Evolutionary conservation across 176 grass and related monocot species (phyloP).

Genomic region (Cenchrus fungigraminus): DNA sequence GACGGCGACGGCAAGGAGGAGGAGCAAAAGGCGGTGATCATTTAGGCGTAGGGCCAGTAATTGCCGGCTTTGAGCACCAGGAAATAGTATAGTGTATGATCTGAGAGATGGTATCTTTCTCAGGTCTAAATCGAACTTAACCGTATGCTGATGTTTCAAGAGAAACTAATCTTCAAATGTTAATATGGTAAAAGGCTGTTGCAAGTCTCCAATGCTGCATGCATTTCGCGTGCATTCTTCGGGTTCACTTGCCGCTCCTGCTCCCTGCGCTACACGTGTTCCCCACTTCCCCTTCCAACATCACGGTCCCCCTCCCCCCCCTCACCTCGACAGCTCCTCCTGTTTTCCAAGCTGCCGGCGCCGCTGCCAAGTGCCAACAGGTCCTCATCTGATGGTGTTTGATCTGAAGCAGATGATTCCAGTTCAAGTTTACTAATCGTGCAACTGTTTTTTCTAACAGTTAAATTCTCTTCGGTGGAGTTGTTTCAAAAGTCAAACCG

Average conservation of each 20-base stretch:
- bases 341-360: too few species aligned
- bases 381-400: not conserved
- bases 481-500: not conserved
- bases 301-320: not conserved
- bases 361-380: too few species aligned
- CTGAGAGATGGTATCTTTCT: not conserved
- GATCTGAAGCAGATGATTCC: not conserved
- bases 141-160: not conserved
- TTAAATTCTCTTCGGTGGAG: not conserved
- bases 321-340: too few species aligned
- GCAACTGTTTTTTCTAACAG: not conserved
- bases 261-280: not conserved
- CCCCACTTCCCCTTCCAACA: not conserved
- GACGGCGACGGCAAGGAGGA: not conserved
- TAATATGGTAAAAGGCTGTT: not conserved
- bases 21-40: not conserved
- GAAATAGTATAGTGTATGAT: not conserved
- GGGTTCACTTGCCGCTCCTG: not conserved
- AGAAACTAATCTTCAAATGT: not conserved
- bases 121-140: not conserved
- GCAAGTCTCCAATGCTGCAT: not conserved
- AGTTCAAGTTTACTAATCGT: not conserved
- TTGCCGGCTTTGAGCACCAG: not conserved
- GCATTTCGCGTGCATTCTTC: not conserved
- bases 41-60: not conserved